A percentile compares a stretch with the other conserved stretches of the same genome.
Conservation (phyloP, 495 filamentous ascomycete species). For the Lophiotrema nucula region DNA sequence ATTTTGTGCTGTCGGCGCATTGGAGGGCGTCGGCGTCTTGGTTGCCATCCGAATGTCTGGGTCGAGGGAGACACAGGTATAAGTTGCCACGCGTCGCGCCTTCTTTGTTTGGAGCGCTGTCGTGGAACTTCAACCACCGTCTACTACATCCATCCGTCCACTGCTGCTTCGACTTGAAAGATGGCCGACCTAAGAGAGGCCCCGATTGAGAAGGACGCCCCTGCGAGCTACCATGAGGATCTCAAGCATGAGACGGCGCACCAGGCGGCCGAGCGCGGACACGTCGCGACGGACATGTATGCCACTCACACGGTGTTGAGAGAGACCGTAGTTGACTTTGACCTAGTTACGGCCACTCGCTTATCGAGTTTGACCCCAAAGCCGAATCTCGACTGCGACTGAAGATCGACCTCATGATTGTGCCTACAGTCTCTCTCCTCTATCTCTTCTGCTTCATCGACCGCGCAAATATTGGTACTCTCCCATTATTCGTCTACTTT, state of each 20-base stretch:
- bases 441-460: conserved; percentile 58
- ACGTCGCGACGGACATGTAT: conserved; percentile 61
- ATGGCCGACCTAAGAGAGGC: background rate
- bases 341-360: conserved; percentile 54
- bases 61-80: too few relatives aligned
- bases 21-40: too few relatives aligned
- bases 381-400: conserved; percentile 53
- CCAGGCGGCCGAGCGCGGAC: conserved; percentile 56
- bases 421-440: conserved; percentile 50
- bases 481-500: background rate
- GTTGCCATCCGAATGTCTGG: too few relatives aligned
- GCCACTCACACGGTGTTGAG: conserved; percentile 12
- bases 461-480: conserved; percentile 38
- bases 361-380: conserved; percentile 57
- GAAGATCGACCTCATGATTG: conserved; percentile 51
- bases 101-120: too few relatives aligned
- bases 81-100: too few relatives aligned
- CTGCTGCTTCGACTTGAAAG: too few relatives aligned
- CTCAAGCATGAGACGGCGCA: conserved; percentile 40
- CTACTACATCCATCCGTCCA: too few relatives aligned
- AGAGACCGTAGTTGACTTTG: background rate
- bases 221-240: conserved; percentile 16
- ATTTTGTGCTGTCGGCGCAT: too few relatives aligned
- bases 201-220: conserved; percentile 6
- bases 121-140: too few relatives aligned